A percentile compares a stretch with the other conserved stretches of the same genome.
Evolutionary conservation across 257 asterid species (phyloP).

Genomic region (Phtheirospermum japonicum): DNA sequence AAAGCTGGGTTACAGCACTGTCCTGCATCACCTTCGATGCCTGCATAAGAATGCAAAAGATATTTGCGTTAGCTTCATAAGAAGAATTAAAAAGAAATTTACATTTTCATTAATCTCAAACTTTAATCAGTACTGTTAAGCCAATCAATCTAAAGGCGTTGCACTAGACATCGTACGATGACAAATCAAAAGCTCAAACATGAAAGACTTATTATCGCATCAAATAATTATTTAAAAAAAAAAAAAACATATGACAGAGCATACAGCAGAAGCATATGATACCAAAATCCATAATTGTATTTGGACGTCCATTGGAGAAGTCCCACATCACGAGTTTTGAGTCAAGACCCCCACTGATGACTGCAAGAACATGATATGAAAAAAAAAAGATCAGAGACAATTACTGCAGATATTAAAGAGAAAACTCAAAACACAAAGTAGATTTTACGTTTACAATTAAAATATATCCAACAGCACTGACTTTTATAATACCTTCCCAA

Average conservation of each 20-base stretch:
- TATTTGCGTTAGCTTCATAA: no score
- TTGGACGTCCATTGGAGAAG: slow-evolving; percentile 87
- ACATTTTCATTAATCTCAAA: not conserved
- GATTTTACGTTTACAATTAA: not conserved
- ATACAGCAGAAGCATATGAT: slow-evolving; percentile 29
- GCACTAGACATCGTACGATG: not conserved
- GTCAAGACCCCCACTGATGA: slow-evolving; percentile 93
- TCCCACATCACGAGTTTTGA: slow-evolving; percentile 90
- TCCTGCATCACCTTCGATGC: slow-evolving; percentile 47
- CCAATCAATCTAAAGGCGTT: not conserved
- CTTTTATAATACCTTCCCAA: slow-evolving; percentile 75
- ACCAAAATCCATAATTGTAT: slow-evolving; percentile 79
- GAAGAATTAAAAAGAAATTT: not conserved
- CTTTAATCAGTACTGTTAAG: not conserved
- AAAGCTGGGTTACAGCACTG: slow-evolving; percentile 89
- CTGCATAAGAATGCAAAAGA: slow-evolving; percentile 35
- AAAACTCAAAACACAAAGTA: slow-evolving; percentile 2
- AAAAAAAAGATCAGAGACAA: slow-evolving; percentile 9
- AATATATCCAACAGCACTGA: slow-evolving; percentile 1
- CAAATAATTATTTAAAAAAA: not conserved
- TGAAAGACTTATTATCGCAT: not conserved
- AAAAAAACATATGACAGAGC: not conserved
- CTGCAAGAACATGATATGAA: slow-evolving; percentile 39
- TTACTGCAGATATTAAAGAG: slow-evolving; percentile 1
- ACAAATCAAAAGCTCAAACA: not conserved